Evolutionary conservation across 768 basidiomycete species (phyloP), one percentile per base, ranked within the genome.

Genomic region (Rhizopogon roseolus): DNA sequence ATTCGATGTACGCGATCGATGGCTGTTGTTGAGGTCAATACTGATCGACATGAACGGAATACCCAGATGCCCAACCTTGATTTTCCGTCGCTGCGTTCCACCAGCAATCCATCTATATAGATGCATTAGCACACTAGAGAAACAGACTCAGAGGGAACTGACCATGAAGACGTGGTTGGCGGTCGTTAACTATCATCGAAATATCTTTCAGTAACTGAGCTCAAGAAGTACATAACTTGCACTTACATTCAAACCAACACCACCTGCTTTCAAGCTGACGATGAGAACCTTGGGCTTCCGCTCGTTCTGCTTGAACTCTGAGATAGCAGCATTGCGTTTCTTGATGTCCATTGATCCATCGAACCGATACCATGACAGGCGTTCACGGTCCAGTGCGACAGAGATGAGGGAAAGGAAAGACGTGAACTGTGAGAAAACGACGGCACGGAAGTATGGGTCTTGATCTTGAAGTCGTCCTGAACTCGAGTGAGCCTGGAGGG

Each of bases 311-410:
- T 84, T 88, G 75, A 98, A 98, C 56, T 84, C 85, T 41, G 81
- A 75, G 38, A 98, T 77, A 2, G 91, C 88, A 8, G 79, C 78
- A 38, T 79, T 82, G 52, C 92, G 80, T 65, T 87, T 88, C 71
- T 87, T 89, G 57, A 96, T 76, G 60, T 86, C 86, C 90, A 98
- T 93, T 0, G 90, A 83, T 1, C 96, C 96, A 65, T 98, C 96
- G 62, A 98, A 93, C 17, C 96, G 82, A 58, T 83, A 85, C 62
- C 82, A 85, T 41, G 81, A 72, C 57, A 91, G 76, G 1, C 70
- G 67, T 62, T 94, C 90, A 17, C 88, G 82, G 48, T 85, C 76
- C 51, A 95, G 72, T 4, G 78, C 82, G 1, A 73, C 66, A 61
- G 91, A 82, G 53, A 95, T 91, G 14, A 95, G 74, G 62, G 93